Evolutionary conservation across 2,329 filamentous ascomycete species (phyloP).

Genomic region (Talaromyces sp.): DNA sequence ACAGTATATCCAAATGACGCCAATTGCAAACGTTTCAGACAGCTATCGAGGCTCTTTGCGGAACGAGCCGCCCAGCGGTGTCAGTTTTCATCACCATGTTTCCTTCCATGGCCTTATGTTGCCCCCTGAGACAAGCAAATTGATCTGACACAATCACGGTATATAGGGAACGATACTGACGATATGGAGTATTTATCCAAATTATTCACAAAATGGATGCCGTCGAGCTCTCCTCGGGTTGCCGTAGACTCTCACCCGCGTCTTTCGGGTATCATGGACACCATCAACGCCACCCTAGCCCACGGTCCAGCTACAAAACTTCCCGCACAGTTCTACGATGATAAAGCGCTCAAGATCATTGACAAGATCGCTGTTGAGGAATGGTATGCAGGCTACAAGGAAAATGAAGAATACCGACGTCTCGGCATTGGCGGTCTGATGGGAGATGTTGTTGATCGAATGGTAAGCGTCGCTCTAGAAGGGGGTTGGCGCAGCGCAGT

Average conservation of each 20-base stretch:
- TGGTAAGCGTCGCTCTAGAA: conserved; percentile 63
- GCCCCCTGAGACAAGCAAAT: too few species aligned
- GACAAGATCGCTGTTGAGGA: conserved; percentile 77
- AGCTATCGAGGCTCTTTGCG: conserved; percentile 66
- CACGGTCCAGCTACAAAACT: conserved; percentile 76
- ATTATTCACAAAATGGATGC: conserved; percentile 81
- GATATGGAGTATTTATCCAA: conserved; percentile 82
- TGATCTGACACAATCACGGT: neutral
- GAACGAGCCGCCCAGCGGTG: conserved; percentile 67
- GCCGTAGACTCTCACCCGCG: conserved; percentile 81
- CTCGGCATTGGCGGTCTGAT: conserved; percentile 82
- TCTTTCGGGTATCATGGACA: conserved; percentile 89
- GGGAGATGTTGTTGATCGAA: conserved; percentile 75
- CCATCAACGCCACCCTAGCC: conserved; percentile 80
- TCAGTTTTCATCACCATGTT: conserved; percentile 23
- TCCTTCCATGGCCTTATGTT: neutral
- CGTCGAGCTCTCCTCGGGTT: conserved; percentile 61
- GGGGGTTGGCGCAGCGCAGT: conserved; percentile 50
- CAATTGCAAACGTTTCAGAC: conserved; percentile 68
- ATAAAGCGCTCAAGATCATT: conserved; percentile 64
- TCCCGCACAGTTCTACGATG: conserved; percentile 83
- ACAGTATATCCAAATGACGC: conserved; percentile 76
- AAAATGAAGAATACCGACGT: conserved; percentile 80
- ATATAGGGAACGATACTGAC: conserved; percentile 60
- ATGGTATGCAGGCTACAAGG: conserved; percentile 84